Base-by-base conservation (phyloP, 75 land plant species). In the Cupressus sempervirens region DNA sequence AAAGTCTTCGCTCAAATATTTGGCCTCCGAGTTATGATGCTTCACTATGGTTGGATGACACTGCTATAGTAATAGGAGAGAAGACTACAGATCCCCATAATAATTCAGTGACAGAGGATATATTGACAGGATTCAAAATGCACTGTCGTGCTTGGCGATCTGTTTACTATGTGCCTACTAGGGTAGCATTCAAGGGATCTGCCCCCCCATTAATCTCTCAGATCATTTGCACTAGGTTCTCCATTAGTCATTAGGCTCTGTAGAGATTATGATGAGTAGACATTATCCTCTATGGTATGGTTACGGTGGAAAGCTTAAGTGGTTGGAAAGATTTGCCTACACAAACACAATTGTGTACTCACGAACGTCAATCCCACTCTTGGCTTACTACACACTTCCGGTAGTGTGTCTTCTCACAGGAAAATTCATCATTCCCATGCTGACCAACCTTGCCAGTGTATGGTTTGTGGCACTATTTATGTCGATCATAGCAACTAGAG, bases 91-190 rank as follows among this genome's bases (percentile, higher is more conserved):
- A n/a, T n/a, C n/a, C n/a, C n/a, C n/a, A n/a, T n/a, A n/a, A n/a
- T n/a, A n/a, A n/a, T 4, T 94, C 96, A 29, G 92, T 94, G 83
- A 97, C 99, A 36, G 99, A 97, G 84, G 99, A 97, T 87, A 97
- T 97, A 50, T 79, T 97, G 86, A 97, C 99, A 13, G 99, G 99
- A 29, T 97, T 97, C 91, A 97, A 97, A 91, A 97, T 97, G 99
- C 99, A 97, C 83, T 92, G 94, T 56, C 92, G 98, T 70, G 99
- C 98, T 1, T 97, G 99, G 99, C 89, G 92, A 26, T 97, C 99
- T 12, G 94, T 95, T 53, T 97, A 97, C 85, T 97, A 98, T 86
- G 86, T 91, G 88, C 99, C 99, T 12, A 83, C 86, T 38, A 84
- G 96, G 84, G 88, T 98, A 9, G 95, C 96, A 26, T 97, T 97